Evolutionary conservation across 192 early-diverging fungal species (phyloP), one percentile per base, ranked within the genome.

Genomic region (Geranomyces variabilis): DNA sequence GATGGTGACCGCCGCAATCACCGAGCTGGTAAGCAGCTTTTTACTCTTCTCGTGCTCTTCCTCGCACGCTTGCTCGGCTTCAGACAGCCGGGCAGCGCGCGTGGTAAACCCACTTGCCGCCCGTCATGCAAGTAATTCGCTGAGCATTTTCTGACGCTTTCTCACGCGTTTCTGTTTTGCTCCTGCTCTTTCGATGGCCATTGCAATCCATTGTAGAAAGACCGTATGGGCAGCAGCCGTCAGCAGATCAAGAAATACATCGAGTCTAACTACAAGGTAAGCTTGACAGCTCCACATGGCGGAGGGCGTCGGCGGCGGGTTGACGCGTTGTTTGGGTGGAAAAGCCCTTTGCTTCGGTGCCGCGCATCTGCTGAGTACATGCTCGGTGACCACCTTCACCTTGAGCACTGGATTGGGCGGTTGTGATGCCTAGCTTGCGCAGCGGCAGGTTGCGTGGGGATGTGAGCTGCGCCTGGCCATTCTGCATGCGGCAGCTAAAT

Each of bases 161-260:
- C 34, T 13, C 43, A 41, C 63, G 34, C 63, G n/a, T 26, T 46
- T 64, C 15, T 21, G 34, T 36, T 21, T 22, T 36, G 65, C 19
- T 44, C 36, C 10, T 41, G 3, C 36, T 3, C 36, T 10, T 10
- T 3, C 10, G 36, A 10, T 41, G 36, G 5, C 36, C 36, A 7
- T 41, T 41, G 5, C 36, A 41, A 7, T 45, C 55, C 46, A 22
- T 19, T 17, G 24, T 44, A 77, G 72, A 89, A 89, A 77, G 90
- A 91, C 75, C 84, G 90, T 74, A 88, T 83, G 43, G 91, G 90
- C 46, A 88, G 86, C 46, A 87, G 86, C 53, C 88, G 91, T 62
- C 88, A 84, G 64, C 86, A 87, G 55, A 88, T 93, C 75, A 93
- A 92, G 72, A 93, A 93, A 75, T 93, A 91, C 76, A 89, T 93